phyloP scores from a whole-genome alignment of 352 stramenopile genomes.

The Elongisporangium prolatum region DNA sequence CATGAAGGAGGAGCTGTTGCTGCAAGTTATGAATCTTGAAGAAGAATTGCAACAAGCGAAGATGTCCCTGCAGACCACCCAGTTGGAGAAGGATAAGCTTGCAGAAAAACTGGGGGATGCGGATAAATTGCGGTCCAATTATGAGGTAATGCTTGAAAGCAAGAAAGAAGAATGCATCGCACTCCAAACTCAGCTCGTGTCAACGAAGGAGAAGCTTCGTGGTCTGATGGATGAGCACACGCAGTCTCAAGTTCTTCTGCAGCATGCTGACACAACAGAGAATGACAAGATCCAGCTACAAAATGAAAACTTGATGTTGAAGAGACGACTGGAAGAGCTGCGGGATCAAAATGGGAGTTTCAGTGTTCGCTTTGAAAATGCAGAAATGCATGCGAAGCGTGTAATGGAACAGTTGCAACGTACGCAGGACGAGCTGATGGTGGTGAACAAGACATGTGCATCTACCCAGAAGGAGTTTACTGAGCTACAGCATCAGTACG shows the following conservation, averaged over 20 bases:
- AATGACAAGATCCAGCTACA: conserved; percentile 65
- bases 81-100: conserved; percentile 49
- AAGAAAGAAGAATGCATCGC: conserved; percentile 48
- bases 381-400: conserved; percentile 33
- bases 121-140: conserved; percentile 30
- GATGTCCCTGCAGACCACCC: conserved; percentile 21
- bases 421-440: conserved; percentile 31
- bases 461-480: conserved; percentile 45
- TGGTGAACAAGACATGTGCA: conserved; percentile 26
- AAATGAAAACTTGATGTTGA: conserved; percentile 50
- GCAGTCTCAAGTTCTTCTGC: conserved; percentile 31
- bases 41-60: conserved; percentile 46
- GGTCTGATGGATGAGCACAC: conserved; percentile 31
- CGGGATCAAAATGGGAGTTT: conserved; percentile 58
- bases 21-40: conserved; percentile 54
- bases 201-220: conserved; percentile 45
- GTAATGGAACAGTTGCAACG: conserved; percentile 48
- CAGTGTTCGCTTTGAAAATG: conserved; percentile 46
- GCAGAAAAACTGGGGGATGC: conserved; percentile 26
- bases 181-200: conserved; percentile 34
- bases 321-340: conserved; percentile 58
- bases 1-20: conserved; percentile 50
- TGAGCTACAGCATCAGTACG: conserved; percentile 51
- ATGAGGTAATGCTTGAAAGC: conserved; percentile 40
- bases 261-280: conserved; percentile 49